These are phyloP conservation scores for Backusella australiensis DNA, from an alignment of 192 early-diverging fungal species.

Conservation along the genomic window DNA sequence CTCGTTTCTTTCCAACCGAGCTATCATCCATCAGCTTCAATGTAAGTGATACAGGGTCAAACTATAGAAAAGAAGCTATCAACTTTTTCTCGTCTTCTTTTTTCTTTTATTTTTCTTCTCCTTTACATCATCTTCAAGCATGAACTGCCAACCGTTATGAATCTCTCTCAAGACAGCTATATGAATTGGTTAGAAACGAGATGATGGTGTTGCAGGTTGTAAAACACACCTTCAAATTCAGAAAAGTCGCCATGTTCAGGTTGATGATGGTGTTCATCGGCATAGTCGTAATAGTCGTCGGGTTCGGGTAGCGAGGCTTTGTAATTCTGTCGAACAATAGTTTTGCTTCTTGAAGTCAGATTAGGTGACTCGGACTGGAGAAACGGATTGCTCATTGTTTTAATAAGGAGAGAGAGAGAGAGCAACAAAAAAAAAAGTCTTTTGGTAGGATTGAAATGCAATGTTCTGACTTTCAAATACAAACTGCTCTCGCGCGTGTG, in stretches of 20 bases:
- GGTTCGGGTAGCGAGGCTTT: not conserved
- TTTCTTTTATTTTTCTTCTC: not conserved
- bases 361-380: not conserved
- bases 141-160: conserved; percentile 54
- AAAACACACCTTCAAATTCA: conserved; percentile 29
- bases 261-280: not conserved
- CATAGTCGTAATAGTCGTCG: not conserved
- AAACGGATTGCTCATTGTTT: conserved; percentile 8
- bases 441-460: not conserved
- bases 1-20: conserved; percentile 58
- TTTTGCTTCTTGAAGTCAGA: not conserved
- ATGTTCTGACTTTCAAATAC: not conserved
- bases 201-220: not conserved
- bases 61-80: conserved; percentile 27
- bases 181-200: not conserved
- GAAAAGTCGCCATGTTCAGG: conserved; percentile 24
- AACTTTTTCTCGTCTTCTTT: not conserved
- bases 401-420: not conserved
- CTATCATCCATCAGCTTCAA: conserved; percentile 74
- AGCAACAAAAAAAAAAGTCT: not conserved
- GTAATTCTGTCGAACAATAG: conserved; percentile 6
- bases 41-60: conserved; percentile 73
- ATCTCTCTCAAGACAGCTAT: conserved; percentile 36
- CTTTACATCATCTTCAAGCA: conserved; percentile 52
- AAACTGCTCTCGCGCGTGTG: too few relatives aligned